phyloP scores from a whole-genome alignment of 2,329 filamentous ascomycete genomes.

The Exophiala alcalophila region DNA sequence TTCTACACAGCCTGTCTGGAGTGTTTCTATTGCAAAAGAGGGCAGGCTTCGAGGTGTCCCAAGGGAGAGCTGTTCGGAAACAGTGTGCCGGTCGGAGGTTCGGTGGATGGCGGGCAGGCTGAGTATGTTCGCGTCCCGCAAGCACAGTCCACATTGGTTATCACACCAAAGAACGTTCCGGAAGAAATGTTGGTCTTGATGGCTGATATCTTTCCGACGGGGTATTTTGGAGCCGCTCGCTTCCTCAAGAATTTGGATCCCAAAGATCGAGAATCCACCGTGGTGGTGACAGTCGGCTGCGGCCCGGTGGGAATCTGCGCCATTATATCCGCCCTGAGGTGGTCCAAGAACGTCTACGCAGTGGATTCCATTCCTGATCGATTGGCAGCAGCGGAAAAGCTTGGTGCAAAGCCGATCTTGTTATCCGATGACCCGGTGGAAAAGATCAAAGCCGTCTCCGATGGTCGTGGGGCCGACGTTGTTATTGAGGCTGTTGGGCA shows the following conservation, averaged over 20 bases:
- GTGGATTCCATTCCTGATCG: constrained; percentile 61
- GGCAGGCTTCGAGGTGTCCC: constrained; percentile 72
- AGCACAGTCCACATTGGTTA: too few species aligned
- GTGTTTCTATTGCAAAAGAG: constrained; percentile 81
- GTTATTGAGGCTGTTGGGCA: constrained; percentile 75
- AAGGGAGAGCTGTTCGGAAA: constrained; percentile 69
- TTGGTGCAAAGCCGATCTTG: too few species aligned
- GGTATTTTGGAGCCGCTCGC: constrained; percentile 65
- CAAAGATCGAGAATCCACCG: not conserved
- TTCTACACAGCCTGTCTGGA: too few species aligned
- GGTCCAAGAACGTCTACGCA: constrained; percentile 38
- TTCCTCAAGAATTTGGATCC: constrained; percentile 46
- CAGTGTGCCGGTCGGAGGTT: too few species aligned
- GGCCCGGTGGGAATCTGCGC: constrained; percentile 66
- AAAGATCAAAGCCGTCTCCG: too few species aligned
- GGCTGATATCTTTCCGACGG: too few species aligned
- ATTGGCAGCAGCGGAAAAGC: constrained; percentile 56
- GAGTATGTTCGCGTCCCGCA: too few species aligned
- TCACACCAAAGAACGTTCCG: too few species aligned
- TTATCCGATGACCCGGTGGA: too few species aligned
- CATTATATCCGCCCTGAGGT: constrained; percentile 62
- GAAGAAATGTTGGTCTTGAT: too few species aligned
- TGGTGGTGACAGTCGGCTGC: constrained; percentile 50
- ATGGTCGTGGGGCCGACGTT: constrained; percentile 78
- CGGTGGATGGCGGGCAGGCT: constrained; percentile 79